Evolutionary conservation across 306 rosid genomes (phyloP).

Genomic region (Lagenaria siceraria): DNA sequence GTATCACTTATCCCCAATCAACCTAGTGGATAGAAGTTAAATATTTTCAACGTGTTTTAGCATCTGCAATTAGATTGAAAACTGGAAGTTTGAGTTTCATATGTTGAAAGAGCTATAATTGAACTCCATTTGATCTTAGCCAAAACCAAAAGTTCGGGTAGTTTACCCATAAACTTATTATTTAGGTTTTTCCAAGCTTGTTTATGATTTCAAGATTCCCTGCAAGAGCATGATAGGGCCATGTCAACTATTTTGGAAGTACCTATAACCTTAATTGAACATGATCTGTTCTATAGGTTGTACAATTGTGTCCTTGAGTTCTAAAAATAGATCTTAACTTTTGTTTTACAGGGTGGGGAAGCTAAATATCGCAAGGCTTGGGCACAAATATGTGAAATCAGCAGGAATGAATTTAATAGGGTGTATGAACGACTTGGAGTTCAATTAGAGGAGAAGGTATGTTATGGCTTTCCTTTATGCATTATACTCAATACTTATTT

Average conservation of each 20-base stretch:
- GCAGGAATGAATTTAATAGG: conserved; percentile 71
- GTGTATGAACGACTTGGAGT: conserved; percentile 81
- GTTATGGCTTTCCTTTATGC: background rate
- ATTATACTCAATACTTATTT: background rate
- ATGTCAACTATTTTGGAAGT: background rate
- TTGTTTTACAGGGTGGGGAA: conserved; percentile 56
- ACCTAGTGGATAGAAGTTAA: background rate
- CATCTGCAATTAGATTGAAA: background rate
- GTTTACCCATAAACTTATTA: background rate
- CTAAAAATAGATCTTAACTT: background rate
- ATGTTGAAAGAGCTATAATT: background rate
- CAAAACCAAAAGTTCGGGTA: background rate
- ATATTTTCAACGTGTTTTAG: background rate
- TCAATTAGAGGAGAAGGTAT: conserved; percentile 72
- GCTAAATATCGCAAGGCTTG: conserved; percentile 60
- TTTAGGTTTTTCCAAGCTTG: background rate
- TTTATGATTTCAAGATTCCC: background rate
- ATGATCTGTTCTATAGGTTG: too few relatives aligned
- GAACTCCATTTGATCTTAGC: background rate
- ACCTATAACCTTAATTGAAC: too few relatives aligned
- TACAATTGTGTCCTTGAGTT: too few relatives aligned
- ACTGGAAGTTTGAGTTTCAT: background rate
- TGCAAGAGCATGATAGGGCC: background rate
- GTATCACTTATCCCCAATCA: background rate
- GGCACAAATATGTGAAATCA: conserved; percentile 74